phyloP scores from a whole-genome alignment of 495 filamentous ascomycete genomes.

The Halenospora varia region DNA sequence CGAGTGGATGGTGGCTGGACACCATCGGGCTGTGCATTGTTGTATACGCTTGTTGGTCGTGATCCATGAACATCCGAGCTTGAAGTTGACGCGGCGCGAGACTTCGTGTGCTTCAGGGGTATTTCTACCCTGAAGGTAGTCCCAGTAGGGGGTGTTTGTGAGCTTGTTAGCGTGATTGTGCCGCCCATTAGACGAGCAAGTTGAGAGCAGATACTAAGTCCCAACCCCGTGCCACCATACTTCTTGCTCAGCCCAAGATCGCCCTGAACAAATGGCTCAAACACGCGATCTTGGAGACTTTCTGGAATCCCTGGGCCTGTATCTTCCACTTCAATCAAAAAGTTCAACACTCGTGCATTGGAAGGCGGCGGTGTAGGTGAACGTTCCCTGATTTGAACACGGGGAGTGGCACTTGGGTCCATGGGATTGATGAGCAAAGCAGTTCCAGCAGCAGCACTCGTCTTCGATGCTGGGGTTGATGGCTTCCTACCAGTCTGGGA shows the following conservation, averaged over 20 bases:
- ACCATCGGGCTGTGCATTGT: not conserved
- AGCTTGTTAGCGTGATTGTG: constrained; percentile 65
- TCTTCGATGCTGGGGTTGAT: constrained; percentile 22
- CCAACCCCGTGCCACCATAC: constrained; percentile 87
- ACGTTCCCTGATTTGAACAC: constrained; percentile 47
- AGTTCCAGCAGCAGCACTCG: constrained; percentile 18
- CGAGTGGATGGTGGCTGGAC: not conserved
- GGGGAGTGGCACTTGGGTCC: constrained; percentile 48
- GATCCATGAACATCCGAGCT: constrained; percentile 21
- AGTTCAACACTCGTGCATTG: constrained; percentile 56
- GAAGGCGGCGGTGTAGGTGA: constrained; percentile 56
- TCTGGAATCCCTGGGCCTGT: constrained; percentile 87
- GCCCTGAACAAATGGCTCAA: constrained; percentile 93
- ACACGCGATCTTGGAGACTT: constrained; percentile 71
- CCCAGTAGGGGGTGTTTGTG: constrained; percentile 56
- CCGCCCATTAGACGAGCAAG: constrained; percentile 81
- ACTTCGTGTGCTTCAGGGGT: constrained; percentile 72
- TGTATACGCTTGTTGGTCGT: constrained; percentile 8
- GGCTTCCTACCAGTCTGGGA: constrained; percentile 41
- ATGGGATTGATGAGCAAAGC: constrained; percentile 48
- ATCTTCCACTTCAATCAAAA: constrained; percentile 87
- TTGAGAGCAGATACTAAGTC: constrained; percentile 84
- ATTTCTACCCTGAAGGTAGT: constrained; percentile 81
- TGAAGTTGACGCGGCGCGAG: constrained; percentile 47
- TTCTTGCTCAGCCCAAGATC: constrained; percentile 86